These are phyloP conservation scores for Coemansia sp. DNA, from an alignment of 371 early-diverging fungal species.

Conservation along the genomic window DNA sequence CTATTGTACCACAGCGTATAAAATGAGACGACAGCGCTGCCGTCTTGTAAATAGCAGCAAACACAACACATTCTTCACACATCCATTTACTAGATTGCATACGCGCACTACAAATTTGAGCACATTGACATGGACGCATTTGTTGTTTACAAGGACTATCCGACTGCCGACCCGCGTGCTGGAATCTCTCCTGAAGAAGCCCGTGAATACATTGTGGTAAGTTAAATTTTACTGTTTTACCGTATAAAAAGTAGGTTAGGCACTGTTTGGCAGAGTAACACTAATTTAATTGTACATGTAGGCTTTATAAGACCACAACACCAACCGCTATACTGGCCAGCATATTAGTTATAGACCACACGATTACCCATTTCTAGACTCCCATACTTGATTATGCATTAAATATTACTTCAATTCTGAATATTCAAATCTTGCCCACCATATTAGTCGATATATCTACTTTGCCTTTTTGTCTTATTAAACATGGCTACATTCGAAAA, in stretches of 20 bases:
- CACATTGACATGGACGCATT: slow-evolving; percentile 14
- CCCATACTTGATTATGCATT: too few species aligned
- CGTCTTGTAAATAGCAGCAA: neutral
- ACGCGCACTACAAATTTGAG: neutral
- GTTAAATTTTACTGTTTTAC: neutral
- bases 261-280: too few species aligned
- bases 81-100: neutral
- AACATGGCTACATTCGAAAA: neutral
- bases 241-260: too few species aligned
- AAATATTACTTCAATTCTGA: too few species aligned
- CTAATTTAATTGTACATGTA: too few species aligned
- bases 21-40: neutral
- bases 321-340: too few species aligned
- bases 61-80: neutral
- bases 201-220: slow-evolving; percentile 30
- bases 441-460: too few species aligned
- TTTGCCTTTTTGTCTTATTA: neutral
- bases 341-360: too few species aligned
- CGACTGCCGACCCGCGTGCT: slow-evolving; percentile 31
- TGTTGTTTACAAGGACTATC: slow-evolving; percentile 31
- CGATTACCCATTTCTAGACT: too few species aligned
- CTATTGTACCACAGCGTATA: neutral
- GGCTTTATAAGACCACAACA: too few species aligned
- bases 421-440: too few species aligned
- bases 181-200: slow-evolving; percentile 36